phyloP scores from a whole-genome alignment of 139 green algal genomes.

The Haematococcus sp. region DNA sequence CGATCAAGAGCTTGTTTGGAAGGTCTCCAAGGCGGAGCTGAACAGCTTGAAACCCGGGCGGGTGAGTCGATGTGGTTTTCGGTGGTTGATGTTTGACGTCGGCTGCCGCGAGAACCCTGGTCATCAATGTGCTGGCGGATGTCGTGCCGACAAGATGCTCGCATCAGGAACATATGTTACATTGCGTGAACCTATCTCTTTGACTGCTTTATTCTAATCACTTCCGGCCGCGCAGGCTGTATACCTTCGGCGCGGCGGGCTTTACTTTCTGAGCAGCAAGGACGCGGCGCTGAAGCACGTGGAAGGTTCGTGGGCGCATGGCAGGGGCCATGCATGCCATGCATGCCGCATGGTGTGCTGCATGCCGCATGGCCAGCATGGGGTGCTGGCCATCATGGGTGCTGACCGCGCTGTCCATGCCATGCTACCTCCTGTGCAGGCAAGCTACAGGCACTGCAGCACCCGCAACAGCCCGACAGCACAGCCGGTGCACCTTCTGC shows the following conservation, averaged over 20 bases:
- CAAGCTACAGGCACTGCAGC: no score
- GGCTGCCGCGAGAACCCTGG: neutral
- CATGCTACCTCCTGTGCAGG: no score
- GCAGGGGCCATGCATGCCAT: neutral
- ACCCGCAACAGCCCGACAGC: no score
- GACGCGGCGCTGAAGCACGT: constrained; percentile 1
- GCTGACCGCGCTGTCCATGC: no score
- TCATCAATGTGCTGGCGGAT: neutral
- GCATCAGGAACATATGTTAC: no score
- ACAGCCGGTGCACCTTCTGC: no score
- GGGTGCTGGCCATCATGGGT: neutral
- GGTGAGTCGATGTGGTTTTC: neutral
- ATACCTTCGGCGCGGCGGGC: constrained; percentile 4
- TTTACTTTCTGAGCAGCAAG: constrained; percentile 13
- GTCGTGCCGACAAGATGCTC: neutral
- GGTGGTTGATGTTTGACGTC: neutral
- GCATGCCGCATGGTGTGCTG: neutral
- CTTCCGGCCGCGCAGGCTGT: constrained; percentile 3
- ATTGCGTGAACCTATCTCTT: no score
- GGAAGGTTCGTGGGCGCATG: neutral
- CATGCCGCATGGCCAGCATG: neutral
- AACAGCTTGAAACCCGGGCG: constrained; percentile 9
- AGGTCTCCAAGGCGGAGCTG: constrained; percentile 10
- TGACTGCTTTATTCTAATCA: neutral
- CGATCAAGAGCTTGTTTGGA: no score